phyloP scores from a whole-genome alignment of 768 basidiomycete species.

The Hericium erinaceus region DNA sequence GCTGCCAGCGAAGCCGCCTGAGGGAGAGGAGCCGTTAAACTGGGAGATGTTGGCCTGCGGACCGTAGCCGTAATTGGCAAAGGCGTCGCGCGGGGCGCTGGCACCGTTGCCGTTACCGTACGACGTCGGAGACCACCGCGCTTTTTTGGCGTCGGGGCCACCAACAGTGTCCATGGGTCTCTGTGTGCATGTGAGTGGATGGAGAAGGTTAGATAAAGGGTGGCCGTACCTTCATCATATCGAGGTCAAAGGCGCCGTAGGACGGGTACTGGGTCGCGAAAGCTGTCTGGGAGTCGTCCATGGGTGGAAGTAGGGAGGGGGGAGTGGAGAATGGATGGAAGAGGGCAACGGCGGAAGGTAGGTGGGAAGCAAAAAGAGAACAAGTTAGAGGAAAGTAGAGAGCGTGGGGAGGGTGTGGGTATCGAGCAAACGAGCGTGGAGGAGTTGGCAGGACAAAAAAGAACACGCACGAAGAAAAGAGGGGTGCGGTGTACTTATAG shows the following conservation, averaged over 20 bases:
- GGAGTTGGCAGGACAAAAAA: slow-evolving; percentile 23
- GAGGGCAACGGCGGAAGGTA: slow-evolving; percentile 33
- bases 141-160: slow-evolving; percentile 82
- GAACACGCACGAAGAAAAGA: slow-evolving; percentile 33
- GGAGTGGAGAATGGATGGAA: slow-evolving; percentile 6
- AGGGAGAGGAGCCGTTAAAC: slow-evolving; percentile 41
- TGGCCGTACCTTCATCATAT: slow-evolving; percentile 77
- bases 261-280: slow-evolving; percentile 61
- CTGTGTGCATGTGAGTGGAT: slow-evolving; percentile 27
- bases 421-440: slow-evolving; percentile 16
- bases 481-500: slow-evolving; percentile 27
- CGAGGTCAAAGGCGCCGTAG: slow-evolving; percentile 67
- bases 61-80: slow-evolving; percentile 84
- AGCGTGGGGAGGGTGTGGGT: slow-evolving; percentile 25
- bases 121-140: slow-evolving; percentile 76
- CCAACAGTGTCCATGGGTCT: slow-evolving; percentile 79
- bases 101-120: slow-evolving; percentile 29
- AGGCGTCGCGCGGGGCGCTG: slow-evolving; percentile 53
- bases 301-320: slow-evolving; percentile 22
- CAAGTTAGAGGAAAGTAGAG: slow-evolving; percentile 41
- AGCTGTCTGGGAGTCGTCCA: slow-evolving; percentile 70
- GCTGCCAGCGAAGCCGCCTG: slow-evolving; percentile 40
- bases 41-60: slow-evolving; percentile 58
- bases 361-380: slow-evolving; percentile 34
- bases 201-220: slow-evolving; percentile 1